phyloP scores from a whole-genome alignment of 495 filamentous ascomycete species.

The Penicillium argentinense region DNA sequence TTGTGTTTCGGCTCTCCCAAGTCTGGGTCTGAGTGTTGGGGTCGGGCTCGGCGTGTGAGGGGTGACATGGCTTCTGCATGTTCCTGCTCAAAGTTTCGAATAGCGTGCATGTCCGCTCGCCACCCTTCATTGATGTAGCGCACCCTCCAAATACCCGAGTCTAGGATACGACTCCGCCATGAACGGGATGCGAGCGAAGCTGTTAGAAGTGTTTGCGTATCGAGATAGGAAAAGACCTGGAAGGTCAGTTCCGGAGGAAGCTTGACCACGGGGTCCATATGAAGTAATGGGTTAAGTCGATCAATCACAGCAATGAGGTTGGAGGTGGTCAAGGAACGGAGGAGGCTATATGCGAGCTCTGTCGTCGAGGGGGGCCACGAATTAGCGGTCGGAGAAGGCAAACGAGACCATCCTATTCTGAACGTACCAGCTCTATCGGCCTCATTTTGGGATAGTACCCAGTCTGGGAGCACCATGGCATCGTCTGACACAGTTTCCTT shows the following conservation, averaged over 20 bases:
- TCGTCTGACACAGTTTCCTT: constrained; percentile 42
- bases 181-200: constrained; percentile 74
- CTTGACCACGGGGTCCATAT: constrained; percentile 85
- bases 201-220: constrained; percentile 70
- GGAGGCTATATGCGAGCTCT: constrained; percentile 56
- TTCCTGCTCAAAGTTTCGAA: constrained; percentile 65
- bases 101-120: constrained; percentile 65
- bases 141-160: constrained; percentile 81
- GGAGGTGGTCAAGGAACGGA: constrained; percentile 72
- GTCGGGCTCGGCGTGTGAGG: constrained; percentile 44
- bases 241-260: constrained; percentile 87
- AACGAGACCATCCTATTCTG: constrained; percentile 11
- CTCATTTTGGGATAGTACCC: constrained; percentile 53
- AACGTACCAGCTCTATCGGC: constrained; percentile 57
- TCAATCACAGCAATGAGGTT: constrained; percentile 77
- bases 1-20: constrained; percentile 50
- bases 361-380: background rate
- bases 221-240: constrained; percentile 83
- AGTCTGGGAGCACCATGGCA: constrained; percentile 49
- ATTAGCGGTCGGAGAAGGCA: constrained; percentile 8
- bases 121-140: constrained; percentile 84
- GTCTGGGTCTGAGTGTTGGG: constrained; percentile 46
- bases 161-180: constrained; percentile 81
- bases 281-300: constrained; percentile 71
- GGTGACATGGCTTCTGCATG: constrained; percentile 43